phyloP scores from a whole-genome alignment of 2,329 filamentous ascomycete genomes.

The Aspergillus sp. region DNA sequence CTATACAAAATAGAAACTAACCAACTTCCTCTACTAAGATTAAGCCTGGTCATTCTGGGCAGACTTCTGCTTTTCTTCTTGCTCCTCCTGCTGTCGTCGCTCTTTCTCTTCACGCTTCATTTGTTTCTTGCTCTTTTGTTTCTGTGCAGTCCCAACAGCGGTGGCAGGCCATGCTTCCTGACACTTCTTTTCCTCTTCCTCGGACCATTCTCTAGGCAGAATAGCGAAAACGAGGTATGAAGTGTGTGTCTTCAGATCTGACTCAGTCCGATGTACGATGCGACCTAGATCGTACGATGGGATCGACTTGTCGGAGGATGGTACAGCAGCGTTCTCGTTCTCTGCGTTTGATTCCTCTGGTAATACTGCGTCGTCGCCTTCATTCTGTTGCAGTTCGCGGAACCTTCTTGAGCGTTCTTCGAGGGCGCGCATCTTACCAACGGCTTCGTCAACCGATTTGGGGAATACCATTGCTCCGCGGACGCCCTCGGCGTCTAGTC shows the following conservation, averaged over 20 bases:
- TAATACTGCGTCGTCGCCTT: conserved; percentile 16
- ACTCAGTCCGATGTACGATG: conserved; percentile 74
- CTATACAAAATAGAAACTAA: too few species aligned
- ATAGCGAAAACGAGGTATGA: conserved; percentile 95
- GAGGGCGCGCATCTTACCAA: conserved; percentile 67
- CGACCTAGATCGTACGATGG: conserved; percentile 70
- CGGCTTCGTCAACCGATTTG: conserved; percentile 69
- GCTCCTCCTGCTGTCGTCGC: conserved; percentile 26
- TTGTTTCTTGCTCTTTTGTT: conserved; percentile 35
- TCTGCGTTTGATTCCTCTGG: conserved; percentile 20
- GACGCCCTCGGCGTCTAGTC: conserved; percentile 63
- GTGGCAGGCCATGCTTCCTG: conserved; percentile 62
- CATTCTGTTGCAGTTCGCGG: conserved; percentile 42
- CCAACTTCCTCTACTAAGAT: too few species aligned
- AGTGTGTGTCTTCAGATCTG: conserved; percentile 91
- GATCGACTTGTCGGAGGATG: conserved; percentile 7
- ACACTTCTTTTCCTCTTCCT: conserved; percentile 70
- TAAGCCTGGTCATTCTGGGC: too few species aligned
- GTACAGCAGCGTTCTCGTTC: conserved; percentile 1
- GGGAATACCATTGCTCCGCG: conserved; percentile 64
- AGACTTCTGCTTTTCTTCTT: conserved; percentile 1
- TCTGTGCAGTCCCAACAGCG: conserved; percentile 27
- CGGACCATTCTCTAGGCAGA: conserved; percentile 79
- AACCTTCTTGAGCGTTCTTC: conserved; percentile 65
- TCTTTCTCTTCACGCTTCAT: conserved; percentile 43